A percentile compares a stretch with the other conserved stretches of the same genome.
Conservation (phyloP, 306 rosid species). For the Vigna reflexopilosa region DNA sequence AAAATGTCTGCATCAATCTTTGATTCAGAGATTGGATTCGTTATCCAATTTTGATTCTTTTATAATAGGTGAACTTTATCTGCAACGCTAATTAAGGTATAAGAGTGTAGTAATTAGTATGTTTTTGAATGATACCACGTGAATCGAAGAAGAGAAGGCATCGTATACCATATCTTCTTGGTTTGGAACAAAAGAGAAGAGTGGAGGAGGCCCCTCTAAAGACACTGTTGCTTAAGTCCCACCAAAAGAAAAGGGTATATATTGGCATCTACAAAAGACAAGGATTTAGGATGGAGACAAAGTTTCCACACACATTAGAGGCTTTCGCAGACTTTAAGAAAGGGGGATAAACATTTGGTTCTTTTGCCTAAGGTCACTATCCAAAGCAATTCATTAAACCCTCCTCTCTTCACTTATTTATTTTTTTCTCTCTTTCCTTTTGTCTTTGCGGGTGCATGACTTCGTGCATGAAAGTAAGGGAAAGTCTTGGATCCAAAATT, state of each 20-base stretch:
- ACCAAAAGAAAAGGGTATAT: conserved; percentile 50
- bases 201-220: conserved; percentile 28
- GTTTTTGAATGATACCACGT: background rate
- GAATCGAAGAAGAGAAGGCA: conserved; percentile 39
- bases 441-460: conserved; percentile 28
- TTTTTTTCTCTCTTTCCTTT: conserved; percentile 6
- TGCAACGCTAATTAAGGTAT: background rate
- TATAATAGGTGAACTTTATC: no score
- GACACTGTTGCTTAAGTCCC: conserved; percentile 52
- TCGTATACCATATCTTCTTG: conserved; percentile 36
- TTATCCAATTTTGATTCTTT: no score
- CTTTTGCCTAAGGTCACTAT: conserved; percentile 62
- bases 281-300: conserved; percentile 72
- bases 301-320: conserved; percentile 72
- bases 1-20: no score
- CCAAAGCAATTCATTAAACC: conserved; percentile 37
- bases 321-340: conserved; percentile 88
- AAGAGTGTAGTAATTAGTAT: background rate
- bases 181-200: conserved; percentile 38
- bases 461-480: conserved; percentile 82
- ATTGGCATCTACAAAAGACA: conserved; percentile 85
- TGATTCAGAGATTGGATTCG: no score
- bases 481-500: conserved; percentile 61
- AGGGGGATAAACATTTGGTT: conserved; percentile 52
- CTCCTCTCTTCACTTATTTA: conserved; percentile 25